Percentiles rank a stretch among this genome's conserved stretches.
Conservation (phyloP, 2,329 filamentous ascomycete genomes). For the Zasmidium cellare region DNA sequence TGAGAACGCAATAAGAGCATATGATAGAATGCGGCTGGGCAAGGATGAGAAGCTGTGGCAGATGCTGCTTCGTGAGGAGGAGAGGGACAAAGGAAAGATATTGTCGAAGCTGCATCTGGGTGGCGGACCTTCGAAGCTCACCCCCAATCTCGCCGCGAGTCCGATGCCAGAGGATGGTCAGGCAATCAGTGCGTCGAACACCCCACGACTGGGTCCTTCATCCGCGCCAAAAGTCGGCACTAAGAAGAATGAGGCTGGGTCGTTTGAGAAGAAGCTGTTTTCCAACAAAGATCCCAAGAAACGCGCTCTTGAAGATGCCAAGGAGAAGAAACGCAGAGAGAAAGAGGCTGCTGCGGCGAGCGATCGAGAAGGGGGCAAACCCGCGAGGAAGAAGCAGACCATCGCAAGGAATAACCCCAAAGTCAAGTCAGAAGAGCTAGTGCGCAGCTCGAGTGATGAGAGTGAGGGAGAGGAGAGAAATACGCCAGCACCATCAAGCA, state of each 20-base stretch:
- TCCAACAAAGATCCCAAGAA: conserved; percentile 46
- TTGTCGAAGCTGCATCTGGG: conserved; percentile 60
- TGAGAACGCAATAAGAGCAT: conserved; percentile 62
- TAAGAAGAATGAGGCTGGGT: conserved; percentile 21
- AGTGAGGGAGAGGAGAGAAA: conserved; percentile 38
- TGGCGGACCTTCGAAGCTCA: conserved; percentile 23
- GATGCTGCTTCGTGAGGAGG: conserved; percentile 58
- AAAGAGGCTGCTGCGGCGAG: conserved; percentile 36
- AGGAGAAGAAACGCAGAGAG: conserved; percentile 48
- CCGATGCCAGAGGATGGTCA: conserved; percentile 29
- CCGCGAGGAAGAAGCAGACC: conserved; percentile 28
- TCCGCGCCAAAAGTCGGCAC: conserved; percentile 28
- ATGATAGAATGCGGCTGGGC: conserved; percentile 61
- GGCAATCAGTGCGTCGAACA: conserved; percentile 25
- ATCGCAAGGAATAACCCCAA: conserved; percentile 40
- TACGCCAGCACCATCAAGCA: conserved; percentile 20
- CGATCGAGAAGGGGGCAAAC: conserved; percentile 28
- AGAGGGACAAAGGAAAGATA: conserved; percentile 62
- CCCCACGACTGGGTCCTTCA: conserved; percentile 27
- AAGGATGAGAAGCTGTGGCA: conserved; percentile 65
- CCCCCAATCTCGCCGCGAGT: conserved; percentile 30
- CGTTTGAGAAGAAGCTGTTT: conserved; percentile 44
- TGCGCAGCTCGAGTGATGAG: conserved; percentile 52
- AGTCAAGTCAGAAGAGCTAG: conserved; percentile 56
- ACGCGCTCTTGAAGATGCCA: conserved; percentile 40